Evolutionary conservation across 2,329 filamentous ascomycete species (phyloP).

Genomic region (Cytospora chrysosperma): DNA sequence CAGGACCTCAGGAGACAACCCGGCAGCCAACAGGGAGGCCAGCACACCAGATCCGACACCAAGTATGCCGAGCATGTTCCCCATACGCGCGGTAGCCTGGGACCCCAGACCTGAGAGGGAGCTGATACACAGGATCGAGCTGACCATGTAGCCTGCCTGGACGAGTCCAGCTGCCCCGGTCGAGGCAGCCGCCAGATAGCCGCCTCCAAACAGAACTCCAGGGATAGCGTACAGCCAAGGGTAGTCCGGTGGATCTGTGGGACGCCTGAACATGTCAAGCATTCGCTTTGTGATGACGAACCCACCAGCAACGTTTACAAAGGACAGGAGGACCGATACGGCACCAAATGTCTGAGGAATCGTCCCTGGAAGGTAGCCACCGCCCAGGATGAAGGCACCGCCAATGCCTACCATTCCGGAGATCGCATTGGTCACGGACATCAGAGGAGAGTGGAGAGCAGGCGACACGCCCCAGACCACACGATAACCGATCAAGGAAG

Average conservation of each 20-base stretch:
- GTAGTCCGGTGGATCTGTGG: conserved; percentile 84
- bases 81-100: conserved; percentile 78
- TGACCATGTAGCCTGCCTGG: conserved; percentile 83
- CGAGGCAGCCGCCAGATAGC: conserved; percentile 74
- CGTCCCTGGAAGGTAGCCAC: conserved; percentile 73
- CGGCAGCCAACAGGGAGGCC: conserved; percentile 77
- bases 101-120: conserved; percentile 81
- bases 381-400: conserved; percentile 85
- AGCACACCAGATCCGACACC: conserved; percentile 82
- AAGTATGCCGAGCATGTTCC: conserved; percentile 82
- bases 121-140: conserved; percentile 79
- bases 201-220: conserved; percentile 73
- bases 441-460: conserved; percentile 81
- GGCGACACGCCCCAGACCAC: conserved; percentile 85
- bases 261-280: conserved; percentile 88
- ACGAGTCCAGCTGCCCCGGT: conserved; percentile 83
- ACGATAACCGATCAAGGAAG: conserved; percentile 82
- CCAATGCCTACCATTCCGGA: conserved; percentile 88
- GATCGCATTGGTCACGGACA: conserved; percentile 93
- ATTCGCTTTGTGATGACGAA: conserved; percentile 93
- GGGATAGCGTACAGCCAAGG: conserved; percentile 84
- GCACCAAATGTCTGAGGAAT: conserved; percentile 78
- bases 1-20: conserved; percentile 75
- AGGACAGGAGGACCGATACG: conserved; percentile 77
- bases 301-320: conserved; percentile 84